These are phyloP conservation scores for Cladosporium halotolerans DNA, from an alignment of 2,329 filamentous ascomycete species.

Conservation along the genomic window DNA sequence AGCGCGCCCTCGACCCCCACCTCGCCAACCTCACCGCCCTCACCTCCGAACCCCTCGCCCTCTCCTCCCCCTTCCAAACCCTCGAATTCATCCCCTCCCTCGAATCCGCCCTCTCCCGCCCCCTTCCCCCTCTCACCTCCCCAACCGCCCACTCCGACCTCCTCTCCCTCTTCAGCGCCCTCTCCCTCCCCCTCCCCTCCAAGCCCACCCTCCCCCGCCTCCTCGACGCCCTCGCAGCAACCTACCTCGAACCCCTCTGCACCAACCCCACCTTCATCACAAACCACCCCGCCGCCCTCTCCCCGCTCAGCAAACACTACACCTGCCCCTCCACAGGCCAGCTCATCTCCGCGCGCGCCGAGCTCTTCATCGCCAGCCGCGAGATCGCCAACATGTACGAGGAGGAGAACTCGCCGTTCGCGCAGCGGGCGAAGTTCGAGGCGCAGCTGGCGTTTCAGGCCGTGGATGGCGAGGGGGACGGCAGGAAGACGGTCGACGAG, in stretches of 20 bases:
- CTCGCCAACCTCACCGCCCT: background rate
- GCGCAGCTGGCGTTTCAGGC: slow-evolving; percentile 43
- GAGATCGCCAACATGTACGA: slow-evolving; percentile 97
- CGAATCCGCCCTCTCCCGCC: slow-evolving; percentile 58
- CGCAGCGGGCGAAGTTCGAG: slow-evolving; percentile 76
- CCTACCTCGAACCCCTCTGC: slow-evolving; percentile 74
- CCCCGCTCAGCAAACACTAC: slow-evolving; percentile 85
- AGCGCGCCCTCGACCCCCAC: slow-evolving; percentile 51
- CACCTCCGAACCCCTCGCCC: background rate
- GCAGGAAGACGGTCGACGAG: slow-evolving; percentile 58
- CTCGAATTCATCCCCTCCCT: slow-evolving; percentile 73
- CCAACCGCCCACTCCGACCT: slow-evolving; percentile 54
- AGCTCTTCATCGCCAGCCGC: slow-evolving; percentile 48
- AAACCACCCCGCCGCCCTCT: slow-evolving; percentile 84
- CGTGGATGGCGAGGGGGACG: slow-evolving; percentile 39
- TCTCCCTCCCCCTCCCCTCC: slow-evolving; percentile 44
- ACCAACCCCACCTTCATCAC: slow-evolving; percentile 73
- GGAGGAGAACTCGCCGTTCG: slow-evolving; percentile 89
- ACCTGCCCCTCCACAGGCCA: slow-evolving; percentile 61
- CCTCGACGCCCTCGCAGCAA: slow-evolving; percentile 71
- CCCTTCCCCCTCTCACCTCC: slow-evolving; percentile 46
- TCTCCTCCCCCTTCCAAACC: background rate
- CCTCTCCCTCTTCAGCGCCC: slow-evolving; percentile 47
- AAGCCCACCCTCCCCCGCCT: slow-evolving; percentile 59
- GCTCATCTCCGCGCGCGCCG: slow-evolving; percentile 31